These are phyloP conservation scores for Wickerhamiella azyma DNA, from an alignment of 805 yeast genomes.

Conservation along the genomic window DNA sequence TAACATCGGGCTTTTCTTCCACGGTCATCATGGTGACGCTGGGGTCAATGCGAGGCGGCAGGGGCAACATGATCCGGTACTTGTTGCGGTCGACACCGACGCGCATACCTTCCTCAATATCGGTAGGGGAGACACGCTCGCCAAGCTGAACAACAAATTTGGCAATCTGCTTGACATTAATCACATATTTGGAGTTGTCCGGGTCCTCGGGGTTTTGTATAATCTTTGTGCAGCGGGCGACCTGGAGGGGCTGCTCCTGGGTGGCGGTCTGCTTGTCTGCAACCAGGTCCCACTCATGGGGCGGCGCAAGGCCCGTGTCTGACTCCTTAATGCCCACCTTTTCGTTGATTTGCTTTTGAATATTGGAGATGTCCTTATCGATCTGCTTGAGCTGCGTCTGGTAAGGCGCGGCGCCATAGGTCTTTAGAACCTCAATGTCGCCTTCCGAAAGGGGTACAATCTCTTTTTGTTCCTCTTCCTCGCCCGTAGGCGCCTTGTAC, in stretches of 20 bases:
- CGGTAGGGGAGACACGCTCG: constrained; percentile 94
- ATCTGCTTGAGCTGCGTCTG: constrained; percentile 64
- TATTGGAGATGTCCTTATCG: constrained; percentile 72
- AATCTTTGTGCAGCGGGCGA: constrained; percentile 96
- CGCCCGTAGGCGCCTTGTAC: constrained; percentile 76
- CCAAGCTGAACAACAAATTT: constrained; percentile 95
- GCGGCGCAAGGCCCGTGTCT: constrained; percentile 96
- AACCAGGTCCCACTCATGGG: constrained; percentile 92
- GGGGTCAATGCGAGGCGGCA: constrained; percentile 97
- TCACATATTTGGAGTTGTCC: constrained; percentile 82
- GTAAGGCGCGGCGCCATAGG: constrained; percentile 97
- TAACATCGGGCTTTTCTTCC: constrained; percentile 97
- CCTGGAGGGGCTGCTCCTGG: constrained; percentile 93
- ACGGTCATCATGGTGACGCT: constrained; percentile 99
- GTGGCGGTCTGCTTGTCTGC: constrained; percentile 90
- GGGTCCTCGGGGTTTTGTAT: constrained; percentile 41
- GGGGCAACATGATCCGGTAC: constrained; percentile 90
- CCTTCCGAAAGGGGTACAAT: constrained; percentile 85
- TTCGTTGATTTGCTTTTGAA: constrained; percentile 82
- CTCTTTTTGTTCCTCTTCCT: constrained; percentile 48
- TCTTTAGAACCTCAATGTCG: constrained; percentile 91
- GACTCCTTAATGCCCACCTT: constrained; percentile 76
- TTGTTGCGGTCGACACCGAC: constrained; percentile 97
- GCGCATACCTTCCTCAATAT: constrained; percentile 98
- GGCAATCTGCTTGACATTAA: constrained; percentile 95